These are phyloP conservation scores for Tricholoma bakamatsutake DNA, from an alignment of 768 basidiomycete genomes.

Conservation along the genomic window DNA sequence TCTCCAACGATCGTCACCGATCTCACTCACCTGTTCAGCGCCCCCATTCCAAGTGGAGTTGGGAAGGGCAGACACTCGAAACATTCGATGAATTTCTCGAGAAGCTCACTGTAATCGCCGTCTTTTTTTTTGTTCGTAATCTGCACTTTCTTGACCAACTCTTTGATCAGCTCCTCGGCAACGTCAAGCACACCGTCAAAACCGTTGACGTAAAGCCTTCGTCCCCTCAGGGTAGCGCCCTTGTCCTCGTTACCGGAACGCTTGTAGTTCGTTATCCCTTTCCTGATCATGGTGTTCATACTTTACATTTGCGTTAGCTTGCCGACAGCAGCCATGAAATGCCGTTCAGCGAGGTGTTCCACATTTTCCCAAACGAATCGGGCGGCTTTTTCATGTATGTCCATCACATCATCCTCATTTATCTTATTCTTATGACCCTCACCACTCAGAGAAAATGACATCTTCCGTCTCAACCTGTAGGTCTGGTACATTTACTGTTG, in stretches of 20 bases:
- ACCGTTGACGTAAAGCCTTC: conserved; percentile 91
- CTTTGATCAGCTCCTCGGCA: conserved; percentile 61
- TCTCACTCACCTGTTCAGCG: conserved; percentile 49
- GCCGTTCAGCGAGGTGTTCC: conserved; percentile 91
- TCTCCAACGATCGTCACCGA: conserved; percentile 13
- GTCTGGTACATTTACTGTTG: conserved; percentile 28
- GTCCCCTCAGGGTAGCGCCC: conserved; percentile 45
- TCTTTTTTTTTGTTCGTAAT: conserved; percentile 30
- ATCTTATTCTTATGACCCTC: conserved; percentile 2
- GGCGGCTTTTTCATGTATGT: conserved; percentile 81
- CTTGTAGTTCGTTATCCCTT: conserved; percentile 49
- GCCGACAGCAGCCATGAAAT: conserved; percentile 79
- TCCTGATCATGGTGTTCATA: conserved; percentile 1
- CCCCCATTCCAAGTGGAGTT: conserved; percentile 77
- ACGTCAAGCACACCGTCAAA: conserved; percentile 73
- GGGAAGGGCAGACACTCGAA: conserved; percentile 56
- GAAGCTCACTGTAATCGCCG: conserved; percentile 58
- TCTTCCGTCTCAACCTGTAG: conserved; percentile 81
- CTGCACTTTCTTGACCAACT: neutral
- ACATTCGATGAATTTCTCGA: conserved; percentile 54
- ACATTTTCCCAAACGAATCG: conserved; percentile 67
- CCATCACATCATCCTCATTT: neutral
- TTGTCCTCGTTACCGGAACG: conserved; percentile 88
- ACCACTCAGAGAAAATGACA: conserved; percentile 65
- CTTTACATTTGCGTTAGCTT: conserved; percentile 41